Percentiles rank a stretch among this genome's conserved stretches.
Conservation (phyloP, 2,329 filamentous ascomycete genomes). For the Ceratocystis cubensis region DNA sequence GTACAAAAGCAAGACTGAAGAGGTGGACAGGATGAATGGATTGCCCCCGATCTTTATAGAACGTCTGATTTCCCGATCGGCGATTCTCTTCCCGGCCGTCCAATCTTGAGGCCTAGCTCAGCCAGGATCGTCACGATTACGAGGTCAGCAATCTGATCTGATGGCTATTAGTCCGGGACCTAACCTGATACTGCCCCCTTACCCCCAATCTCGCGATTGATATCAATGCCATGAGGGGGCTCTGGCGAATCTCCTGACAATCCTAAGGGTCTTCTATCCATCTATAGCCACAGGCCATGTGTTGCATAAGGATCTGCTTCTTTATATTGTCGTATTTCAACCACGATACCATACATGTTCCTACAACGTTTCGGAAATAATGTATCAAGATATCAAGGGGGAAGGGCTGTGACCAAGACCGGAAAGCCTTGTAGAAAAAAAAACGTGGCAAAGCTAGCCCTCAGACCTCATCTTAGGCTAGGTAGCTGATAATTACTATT, state of each 20-base stretch:
- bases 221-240: too few relatives aligned
- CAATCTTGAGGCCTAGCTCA: too few relatives aligned
- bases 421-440: accelerated
- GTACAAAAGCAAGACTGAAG: background rate
- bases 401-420: too few relatives aligned
- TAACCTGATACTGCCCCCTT: too few relatives aligned
- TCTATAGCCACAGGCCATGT: background rate
- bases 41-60: background rate
- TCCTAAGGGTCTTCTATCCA: background rate
- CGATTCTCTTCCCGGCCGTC: background rate
- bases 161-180: too few relatives aligned
- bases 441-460: too few relatives aligned
- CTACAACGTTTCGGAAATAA: background rate
- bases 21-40: background rate
- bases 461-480: too few relatives aligned
- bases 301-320: background rate
- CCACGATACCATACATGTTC: background rate
- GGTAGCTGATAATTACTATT: background rate
- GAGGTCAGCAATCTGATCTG: too few relatives aligned
- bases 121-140: too few relatives aligned
- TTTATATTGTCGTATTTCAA: background rate
- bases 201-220: too few relatives aligned
- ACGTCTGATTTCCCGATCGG: background rate
- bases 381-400: background rate
- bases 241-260: background rate